phyloP scores from a whole-genome alignment of 192 early-diverging fungal species.

The Coemansia furcata region DNA sequence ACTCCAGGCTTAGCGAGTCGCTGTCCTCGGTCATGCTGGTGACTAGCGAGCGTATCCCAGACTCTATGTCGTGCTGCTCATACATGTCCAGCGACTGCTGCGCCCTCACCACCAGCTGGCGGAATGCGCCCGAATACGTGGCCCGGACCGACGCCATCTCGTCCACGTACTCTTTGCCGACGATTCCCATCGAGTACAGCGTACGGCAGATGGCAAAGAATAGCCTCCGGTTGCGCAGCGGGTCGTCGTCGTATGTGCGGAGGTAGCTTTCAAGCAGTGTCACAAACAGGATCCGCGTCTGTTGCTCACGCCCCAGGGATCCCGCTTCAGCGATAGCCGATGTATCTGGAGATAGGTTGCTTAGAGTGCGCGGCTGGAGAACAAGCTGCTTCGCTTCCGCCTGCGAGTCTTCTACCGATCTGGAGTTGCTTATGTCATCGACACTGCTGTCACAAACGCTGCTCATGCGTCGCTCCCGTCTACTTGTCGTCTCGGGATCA shows the following conservation, averaged over 20 bases:
- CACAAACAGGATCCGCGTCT: conserved; percentile 81
- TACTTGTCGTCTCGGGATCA: not conserved
- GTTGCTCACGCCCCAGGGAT: conserved; percentile 51
- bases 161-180: conserved; percentile 73
- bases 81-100: conserved; percentile 56
- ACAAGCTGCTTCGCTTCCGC: not conserved
- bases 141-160: conserved; percentile 81
- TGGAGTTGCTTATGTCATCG: not conserved
- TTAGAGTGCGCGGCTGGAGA: not conserved
- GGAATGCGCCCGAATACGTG: conserved; percentile 84
- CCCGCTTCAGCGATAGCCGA: not conserved
- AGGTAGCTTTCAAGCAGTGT: conserved; percentile 91
- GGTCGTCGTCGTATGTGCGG: conserved; percentile 79
- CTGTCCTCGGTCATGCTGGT: conserved; percentile 26
- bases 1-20: conserved; percentile 15
- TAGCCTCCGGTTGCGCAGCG: conserved; percentile 77
- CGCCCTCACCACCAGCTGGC: conserved; percentile 77
- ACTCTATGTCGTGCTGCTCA: conserved; percentile 52
- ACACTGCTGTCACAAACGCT: not conserved
- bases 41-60: conserved; percentile 34
- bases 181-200: conserved; percentile 79
- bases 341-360: not conserved
- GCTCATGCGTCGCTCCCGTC: not conserved
- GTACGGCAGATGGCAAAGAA: conserved; percentile 90
- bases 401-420: not conserved